These are phyloP conservation scores for Pythium dissimile DNA, from an alignment of 352 stramenopile genomes.

Conservation along the genomic window DNA sequence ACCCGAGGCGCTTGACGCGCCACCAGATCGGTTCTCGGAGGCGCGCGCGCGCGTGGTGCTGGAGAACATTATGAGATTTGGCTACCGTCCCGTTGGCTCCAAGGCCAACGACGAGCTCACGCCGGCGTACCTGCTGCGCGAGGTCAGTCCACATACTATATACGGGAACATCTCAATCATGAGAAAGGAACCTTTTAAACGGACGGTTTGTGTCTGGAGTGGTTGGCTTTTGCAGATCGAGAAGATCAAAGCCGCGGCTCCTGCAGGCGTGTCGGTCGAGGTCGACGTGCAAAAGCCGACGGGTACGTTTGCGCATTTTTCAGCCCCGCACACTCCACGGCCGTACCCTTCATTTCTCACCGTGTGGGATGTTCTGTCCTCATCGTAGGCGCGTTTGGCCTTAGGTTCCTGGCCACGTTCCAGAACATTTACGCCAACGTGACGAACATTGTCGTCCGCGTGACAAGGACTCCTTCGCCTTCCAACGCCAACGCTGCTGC, in stretches of 20 bases:
- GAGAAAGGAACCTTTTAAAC: too few relatives aligned
- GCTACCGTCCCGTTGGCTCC: conserved; percentile 64
- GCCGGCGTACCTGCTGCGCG: conserved; percentile 45
- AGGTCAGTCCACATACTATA: conserved; percentile 29
- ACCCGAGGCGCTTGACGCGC: conserved; percentile 34
- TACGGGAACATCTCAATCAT: too few relatives aligned
- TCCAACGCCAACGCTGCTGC: too few relatives aligned
- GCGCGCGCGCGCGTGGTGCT: conserved; percentile 48
- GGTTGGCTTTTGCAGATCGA: conserved; percentile 35
- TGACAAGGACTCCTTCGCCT: conserved; percentile 29
- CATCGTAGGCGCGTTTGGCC: conserved; percentile 49
- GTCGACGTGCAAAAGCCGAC: conserved; percentile 66
- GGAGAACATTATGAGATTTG: conserved; percentile 68
- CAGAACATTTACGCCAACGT: conserved; percentile 86
- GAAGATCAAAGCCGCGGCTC: conserved; percentile 35
- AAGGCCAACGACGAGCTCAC: conserved; percentile 64
- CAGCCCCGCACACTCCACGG: too few relatives aligned
- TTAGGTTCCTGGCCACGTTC: conserved; percentile 79
- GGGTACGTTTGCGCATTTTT: too few relatives aligned
- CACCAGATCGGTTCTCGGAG: conserved; percentile 41
- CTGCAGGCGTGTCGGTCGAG: conserved; percentile 37
- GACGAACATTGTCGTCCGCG: conserved; percentile 74
- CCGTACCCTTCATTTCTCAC: too few relatives aligned
- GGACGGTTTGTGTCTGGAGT: not conserved
- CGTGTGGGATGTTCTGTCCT: too few relatives aligned